These are phyloP conservation scores for Gaeumannomyces tritici DNA, from an alignment of 2,329 filamentous ascomycete genomes.

Conservation along the genomic window DNA sequence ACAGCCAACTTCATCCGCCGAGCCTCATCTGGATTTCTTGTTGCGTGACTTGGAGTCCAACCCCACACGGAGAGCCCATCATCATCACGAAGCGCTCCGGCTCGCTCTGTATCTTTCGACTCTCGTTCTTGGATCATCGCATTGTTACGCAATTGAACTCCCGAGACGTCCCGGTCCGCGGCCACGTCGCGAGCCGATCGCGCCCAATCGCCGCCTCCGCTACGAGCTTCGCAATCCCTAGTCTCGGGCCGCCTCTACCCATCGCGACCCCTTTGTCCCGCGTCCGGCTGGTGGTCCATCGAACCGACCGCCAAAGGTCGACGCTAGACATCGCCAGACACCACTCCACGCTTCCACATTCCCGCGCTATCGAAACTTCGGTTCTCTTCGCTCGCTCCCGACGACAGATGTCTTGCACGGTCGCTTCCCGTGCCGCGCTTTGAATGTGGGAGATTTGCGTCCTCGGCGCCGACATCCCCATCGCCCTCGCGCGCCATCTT, in stretches of 20 bases:
- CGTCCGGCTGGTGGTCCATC: neutral
- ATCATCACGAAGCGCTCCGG: neutral
- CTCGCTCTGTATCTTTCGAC: neutral
- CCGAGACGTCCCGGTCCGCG: neutral
- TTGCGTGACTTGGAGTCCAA: constrained; percentile 3
- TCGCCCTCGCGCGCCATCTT: neutral
- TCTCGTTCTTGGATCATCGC: constrained; percentile 1
- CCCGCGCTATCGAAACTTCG: neutral
- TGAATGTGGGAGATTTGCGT: neutral
- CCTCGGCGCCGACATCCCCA: neutral
- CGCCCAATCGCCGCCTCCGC: neutral
- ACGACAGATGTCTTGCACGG: constrained; percentile 1
- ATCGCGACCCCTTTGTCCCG: neutral
- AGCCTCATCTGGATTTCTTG: neutral
- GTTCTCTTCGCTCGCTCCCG: neutral
- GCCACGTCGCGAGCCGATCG: neutral
- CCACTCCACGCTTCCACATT: neutral
- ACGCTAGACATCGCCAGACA: neutral
- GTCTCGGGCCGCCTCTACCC: neutral
- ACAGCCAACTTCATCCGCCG: neutral
- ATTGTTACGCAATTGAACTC: neutral
- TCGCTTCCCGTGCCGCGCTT: neutral
- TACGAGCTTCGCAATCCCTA: neutral
- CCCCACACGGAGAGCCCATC: constrained; percentile 3
- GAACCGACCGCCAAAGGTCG: neutral